phyloP scores from a whole-genome alignment of 129 eudicot species.

The Arctium minus region DNA sequence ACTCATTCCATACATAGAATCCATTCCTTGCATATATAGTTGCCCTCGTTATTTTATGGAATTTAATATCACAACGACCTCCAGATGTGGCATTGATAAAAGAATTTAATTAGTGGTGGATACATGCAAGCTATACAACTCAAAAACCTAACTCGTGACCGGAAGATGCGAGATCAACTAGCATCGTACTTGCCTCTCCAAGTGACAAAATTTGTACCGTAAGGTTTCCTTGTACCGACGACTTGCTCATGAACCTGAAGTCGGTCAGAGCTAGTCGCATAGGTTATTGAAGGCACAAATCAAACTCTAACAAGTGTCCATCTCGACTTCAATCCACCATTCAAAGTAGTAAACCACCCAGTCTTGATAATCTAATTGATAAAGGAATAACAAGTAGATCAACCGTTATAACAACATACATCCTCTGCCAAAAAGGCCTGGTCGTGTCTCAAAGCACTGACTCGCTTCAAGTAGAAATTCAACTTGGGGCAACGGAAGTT shows the following conservation, averaged over 20 bases:
- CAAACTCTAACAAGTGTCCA: neutral
- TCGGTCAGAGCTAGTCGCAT: neutral
- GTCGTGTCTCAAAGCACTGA: neutral
- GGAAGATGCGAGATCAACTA: neutral
- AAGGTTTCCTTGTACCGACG: neutral
- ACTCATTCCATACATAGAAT: too few species aligned
- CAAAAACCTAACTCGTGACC: neutral
- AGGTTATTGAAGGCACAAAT: neutral
- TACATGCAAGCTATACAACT: neutral
- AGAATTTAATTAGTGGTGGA: too few species aligned
- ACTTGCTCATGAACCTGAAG: neutral
- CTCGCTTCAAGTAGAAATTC: neutral
- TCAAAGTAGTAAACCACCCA: neutral
- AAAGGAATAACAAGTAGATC: neutral
- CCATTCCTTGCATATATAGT: too few species aligned
- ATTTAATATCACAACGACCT: too few species aligned
- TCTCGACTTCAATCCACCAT: neutral
- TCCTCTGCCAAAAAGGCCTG: neutral
- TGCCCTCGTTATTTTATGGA: too few species aligned
- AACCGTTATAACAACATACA: neutral
- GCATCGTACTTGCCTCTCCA: neutral
- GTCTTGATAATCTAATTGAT: neutral
- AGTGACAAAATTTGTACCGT: neutral
- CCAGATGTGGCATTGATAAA: too few species aligned
- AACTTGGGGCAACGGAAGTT: neutral